Conservation (phyloP, 345 rosid genomes). For the Tarenaya hassleriana region DNA sequence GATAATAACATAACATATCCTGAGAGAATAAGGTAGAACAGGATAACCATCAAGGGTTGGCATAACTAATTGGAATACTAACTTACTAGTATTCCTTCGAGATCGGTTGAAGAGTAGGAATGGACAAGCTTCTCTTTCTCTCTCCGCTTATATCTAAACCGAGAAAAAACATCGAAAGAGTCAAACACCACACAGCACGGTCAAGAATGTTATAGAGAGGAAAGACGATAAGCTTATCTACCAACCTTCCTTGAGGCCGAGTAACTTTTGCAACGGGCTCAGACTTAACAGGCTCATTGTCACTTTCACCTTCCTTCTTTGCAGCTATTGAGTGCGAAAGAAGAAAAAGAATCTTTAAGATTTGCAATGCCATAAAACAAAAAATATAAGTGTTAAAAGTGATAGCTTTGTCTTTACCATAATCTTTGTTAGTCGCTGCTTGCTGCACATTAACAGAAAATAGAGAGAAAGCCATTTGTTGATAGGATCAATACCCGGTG, state of each 20-base stretch:
- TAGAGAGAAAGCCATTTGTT: background rate
- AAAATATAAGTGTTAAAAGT: background rate
- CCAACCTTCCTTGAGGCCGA: constrained; percentile 88
- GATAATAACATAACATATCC: background rate
- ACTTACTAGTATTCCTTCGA: constrained; percentile 88
- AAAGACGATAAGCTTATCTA: constrained; percentile 17
- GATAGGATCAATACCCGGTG: constrained; percentile 2
- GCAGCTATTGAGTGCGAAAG: constrained; percentile 25
- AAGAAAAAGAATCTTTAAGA: constrained; percentile 3
- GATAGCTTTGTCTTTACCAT: constrained; percentile 39
- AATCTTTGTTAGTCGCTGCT: constrained; percentile 41
- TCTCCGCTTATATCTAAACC: constrained; percentile 63
- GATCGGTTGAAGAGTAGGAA: constrained; percentile 77
- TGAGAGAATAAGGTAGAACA: background rate
- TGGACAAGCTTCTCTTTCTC: constrained; percentile 85
- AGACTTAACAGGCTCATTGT: constrained; percentile 29
- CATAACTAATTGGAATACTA: constrained; percentile 4
- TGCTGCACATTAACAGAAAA: constrained; percentile 42
- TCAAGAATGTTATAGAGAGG: background rate
- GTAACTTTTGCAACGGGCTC: constrained; percentile 49
- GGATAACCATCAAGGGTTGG: no score
- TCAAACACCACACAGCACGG: background rate
- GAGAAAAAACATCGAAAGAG: background rate
- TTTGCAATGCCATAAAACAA: background rate
- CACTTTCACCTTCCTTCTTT: constrained; percentile 34